A percentile compares a stretch with the other conserved stretches of the same genome.
phyloP scores from a whole-genome alignment of 1,139 yeast species.

The Suhomyces panamericanus region DNA sequence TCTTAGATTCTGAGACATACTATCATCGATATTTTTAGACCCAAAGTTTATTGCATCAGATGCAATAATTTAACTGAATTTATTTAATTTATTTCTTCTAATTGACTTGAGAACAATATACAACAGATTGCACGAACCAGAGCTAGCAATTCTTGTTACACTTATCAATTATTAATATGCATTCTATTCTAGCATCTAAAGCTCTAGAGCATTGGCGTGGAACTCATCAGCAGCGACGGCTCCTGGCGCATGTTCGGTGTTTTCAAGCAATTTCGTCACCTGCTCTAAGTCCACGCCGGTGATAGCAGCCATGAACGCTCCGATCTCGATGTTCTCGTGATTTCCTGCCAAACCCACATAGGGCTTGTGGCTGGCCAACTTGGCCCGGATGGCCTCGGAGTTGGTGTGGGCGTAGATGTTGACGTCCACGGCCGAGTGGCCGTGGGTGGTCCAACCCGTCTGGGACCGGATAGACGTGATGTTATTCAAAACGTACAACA shows the following conservation, averaged over 20 bases:
- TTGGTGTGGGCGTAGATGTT: slow-evolving; percentile 31
- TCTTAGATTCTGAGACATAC: too few species aligned
- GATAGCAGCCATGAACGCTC: slow-evolving; percentile 61
- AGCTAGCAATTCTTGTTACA: too few species aligned
- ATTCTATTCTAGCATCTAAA: background rate
- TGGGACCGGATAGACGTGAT: slow-evolving; percentile 27
- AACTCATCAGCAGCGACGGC: slow-evolving; percentile 2
- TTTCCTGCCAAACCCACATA: slow-evolving; percentile 63
- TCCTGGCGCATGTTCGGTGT: slow-evolving; percentile 44
- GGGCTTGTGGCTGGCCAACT: slow-evolving; percentile 31
- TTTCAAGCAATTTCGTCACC: slow-evolving; percentile 50
- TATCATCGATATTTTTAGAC: too few species aligned
- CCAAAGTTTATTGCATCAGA: too few species aligned
- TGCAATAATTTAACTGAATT: too few species aligned
- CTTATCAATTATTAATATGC: too few species aligned
- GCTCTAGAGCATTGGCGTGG: background rate
- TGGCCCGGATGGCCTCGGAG: slow-evolving; percentile 38
- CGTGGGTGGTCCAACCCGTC: slow-evolving; percentile 32
- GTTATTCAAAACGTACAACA: slow-evolving; percentile 33
- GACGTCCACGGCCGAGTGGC: slow-evolving; percentile 32
- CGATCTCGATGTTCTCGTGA: slow-evolving; percentile 83
- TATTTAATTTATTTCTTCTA: too few species aligned
- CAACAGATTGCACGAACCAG: too few species aligned
- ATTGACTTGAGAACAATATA: too few species aligned
- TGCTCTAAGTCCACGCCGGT: slow-evolving; percentile 54